Evolutionary conservation across 2,329 filamentous ascomycete species (phyloP).

Genomic region (Westerdykella aurantiaca): DNA sequence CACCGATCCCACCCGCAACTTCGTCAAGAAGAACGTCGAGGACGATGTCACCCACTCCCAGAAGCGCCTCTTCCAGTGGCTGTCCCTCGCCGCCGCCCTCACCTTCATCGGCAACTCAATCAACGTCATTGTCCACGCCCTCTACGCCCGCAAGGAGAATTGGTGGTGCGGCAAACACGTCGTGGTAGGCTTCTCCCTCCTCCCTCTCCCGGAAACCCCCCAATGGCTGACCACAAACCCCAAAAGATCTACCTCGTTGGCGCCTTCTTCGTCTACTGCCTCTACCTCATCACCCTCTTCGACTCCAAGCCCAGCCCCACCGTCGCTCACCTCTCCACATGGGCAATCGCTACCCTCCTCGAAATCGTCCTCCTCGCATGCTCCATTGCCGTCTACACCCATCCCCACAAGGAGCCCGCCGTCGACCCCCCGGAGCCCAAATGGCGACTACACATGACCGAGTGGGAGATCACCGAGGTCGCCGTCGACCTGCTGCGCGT

Average conservation of each 20-base stretch:
- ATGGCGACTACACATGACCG: constrained; percentile 39
- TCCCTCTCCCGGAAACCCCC: background rate
- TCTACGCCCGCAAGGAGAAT: constrained; percentile 57
- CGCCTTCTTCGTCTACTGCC: constrained; percentile 79
- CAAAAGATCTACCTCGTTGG: constrained; percentile 77
- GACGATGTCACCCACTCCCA: constrained; percentile 59
- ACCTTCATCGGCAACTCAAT: constrained; percentile 71
- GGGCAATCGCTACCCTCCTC: constrained; percentile 65
- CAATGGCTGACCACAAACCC: background rate
- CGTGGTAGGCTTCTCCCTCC: constrained; percentile 53
- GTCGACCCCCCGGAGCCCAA: constrained; percentile 27
- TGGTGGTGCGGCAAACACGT: constrained; percentile 81
- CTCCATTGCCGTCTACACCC: constrained; percentile 63
- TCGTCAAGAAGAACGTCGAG: constrained; percentile 43
- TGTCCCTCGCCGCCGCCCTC: constrained; percentile 63
- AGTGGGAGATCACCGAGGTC: constrained; percentile 62
- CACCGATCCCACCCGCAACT: constrained; percentile 42
- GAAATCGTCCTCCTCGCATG: constrained; percentile 67
- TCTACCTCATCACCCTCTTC: constrained; percentile 79
- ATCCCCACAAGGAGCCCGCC: constrained; percentile 59
- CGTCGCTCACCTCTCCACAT: constrained; percentile 71
- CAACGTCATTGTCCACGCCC: constrained; percentile 68
- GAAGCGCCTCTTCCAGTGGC: constrained; percentile 69
- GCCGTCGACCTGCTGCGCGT: constrained; percentile 63
- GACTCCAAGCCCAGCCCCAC: constrained; percentile 79